Evolutionary conservation across 192 early-diverging fungal species (phyloP).

Genomic region (Coemansia sp.): DNA sequence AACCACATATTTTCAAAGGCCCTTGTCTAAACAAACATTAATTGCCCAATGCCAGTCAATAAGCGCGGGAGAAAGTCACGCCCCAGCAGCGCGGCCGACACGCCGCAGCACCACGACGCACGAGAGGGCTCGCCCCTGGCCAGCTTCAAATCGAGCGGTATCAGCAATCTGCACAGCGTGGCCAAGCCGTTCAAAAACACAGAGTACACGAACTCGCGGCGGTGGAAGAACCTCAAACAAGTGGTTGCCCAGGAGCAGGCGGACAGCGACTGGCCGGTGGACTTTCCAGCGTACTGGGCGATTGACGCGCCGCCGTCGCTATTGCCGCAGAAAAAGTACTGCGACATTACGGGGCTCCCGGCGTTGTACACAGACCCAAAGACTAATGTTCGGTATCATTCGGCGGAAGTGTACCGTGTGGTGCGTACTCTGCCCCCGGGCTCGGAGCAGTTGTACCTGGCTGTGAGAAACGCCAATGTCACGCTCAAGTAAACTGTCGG

Average conservation of each 20-base stretch:
- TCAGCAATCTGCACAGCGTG: slow-evolving; percentile 42
- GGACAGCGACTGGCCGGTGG: slow-evolving; percentile 56
- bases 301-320: slow-evolving; percentile 85
- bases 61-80: slow-evolving; percentile 50
- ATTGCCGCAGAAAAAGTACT: slow-evolving; percentile 83
- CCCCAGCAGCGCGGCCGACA: slow-evolving; percentile 49
- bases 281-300: slow-evolving; percentile 73
- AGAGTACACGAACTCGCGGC: slow-evolving; percentile 62
- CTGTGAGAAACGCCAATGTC: slow-evolving; percentile 74
- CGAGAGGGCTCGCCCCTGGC: slow-evolving; percentile 38
- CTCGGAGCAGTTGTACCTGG: slow-evolving; percentile 78
- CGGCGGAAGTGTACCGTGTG: slow-evolving; percentile 76
- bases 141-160: slow-evolving; percentile 38
- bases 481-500: slow-evolving; percentile 57
- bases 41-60: slow-evolving; percentile 23
- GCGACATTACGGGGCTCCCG: slow-evolving; percentile 85
- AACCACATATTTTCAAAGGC: neutral
- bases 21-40: neutral
- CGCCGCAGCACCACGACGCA: slow-evolving; percentile 23
- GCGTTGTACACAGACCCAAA: slow-evolving; percentile 88
- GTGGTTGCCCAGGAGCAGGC: slow-evolving; percentile 70
- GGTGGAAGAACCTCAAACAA: slow-evolving; percentile 81
- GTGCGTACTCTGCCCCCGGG: slow-evolving; percentile 71
- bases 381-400: slow-evolving; percentile 77
- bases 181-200: slow-evolving; percentile 75